Evolutionary conservation across 306 rosid genomes (phyloP), one percentile per base, ranked within the genome.

Genomic region (Corylus avellana): DNA sequence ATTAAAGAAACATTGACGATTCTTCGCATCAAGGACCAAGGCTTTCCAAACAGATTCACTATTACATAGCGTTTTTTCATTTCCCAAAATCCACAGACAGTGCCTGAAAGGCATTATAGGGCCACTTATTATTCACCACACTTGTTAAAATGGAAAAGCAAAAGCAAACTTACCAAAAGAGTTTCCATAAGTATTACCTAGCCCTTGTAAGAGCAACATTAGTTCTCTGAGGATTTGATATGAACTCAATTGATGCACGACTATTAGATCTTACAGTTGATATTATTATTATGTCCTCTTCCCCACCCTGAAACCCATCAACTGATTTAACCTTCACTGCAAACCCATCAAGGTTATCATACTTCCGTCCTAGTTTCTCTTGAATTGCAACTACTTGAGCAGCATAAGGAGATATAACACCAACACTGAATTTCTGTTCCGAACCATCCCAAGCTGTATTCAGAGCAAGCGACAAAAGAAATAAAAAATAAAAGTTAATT

Each of bases 131-230:
- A 82, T 68, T 75, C 48, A 76, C n/a, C 51, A 35, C 22, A 50
- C 12, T 14, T 53, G 46, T 12, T 5, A 57, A 50, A 22, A 61
- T 59, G 6, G 2, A 64, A 5, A 64, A 5, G 39, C 20, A 46
- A 47, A 63, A 55, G 74, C 22, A 78, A 61, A 64, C 39, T 46
- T 62, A 53, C 32, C 3, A 16, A 37, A 67, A 58, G 48, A 63
- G 12, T 22, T 47, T 4, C 46, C 39, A 50, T 46, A 44, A 75
- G 12, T 14, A 73, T 48, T 85, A 93, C 98, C 98, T 85, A 2
- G 98, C 98, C 81, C 97, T 88, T 12, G 98, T 93, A 62, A 93
- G 91, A 80, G 97, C 88, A 79, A 93, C 98, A 88, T 93, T 93
- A 27, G 84, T 78, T 82, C 98, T 85, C 71, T 86, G 89, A 48